Base-by-base conservation (phyloP, 1,284 basidiomycete genomes). In the Fereydounia khargensis region DNA sequence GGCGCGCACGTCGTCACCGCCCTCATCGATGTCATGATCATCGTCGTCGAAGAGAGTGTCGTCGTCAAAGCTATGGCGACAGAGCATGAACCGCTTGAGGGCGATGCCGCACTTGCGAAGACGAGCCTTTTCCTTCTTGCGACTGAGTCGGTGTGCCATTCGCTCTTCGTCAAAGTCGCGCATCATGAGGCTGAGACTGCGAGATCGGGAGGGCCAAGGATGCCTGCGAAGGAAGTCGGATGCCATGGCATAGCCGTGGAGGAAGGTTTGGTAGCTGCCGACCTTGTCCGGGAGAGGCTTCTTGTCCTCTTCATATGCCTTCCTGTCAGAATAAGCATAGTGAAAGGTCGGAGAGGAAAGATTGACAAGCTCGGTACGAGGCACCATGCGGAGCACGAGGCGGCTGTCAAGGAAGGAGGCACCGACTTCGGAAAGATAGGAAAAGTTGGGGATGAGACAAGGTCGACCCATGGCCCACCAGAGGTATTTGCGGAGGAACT, bases 181-280 rank as follows among this genome's bases (percentile, higher is more conserved):
- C 44, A 73, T 63, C 19, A 73, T 47, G 28, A 70, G 21, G 2
- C 42, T 44, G 28, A 63, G 55, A 9, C 84, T 78, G 20, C 89
- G 84, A 4, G 88, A 83, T 24, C 89, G 83, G 7, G 88, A 88
- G 2, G 91, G 91, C 85, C 86, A 90, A 2, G 91, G 89, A 70
- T 94, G 83, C 63, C 83, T 85, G 33, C 86, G 82, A 44, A 95
- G 80, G 62, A 91, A 92, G 47, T 88, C 86, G 4, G 88, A 88
- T 0, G 88, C 88, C 75, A 92, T 91, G 78, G 84, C 82, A 68
- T 83, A 94, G 13, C 90, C 90, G 54, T 87, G 82, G 64, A 92
- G 78, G 76, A 94, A 94, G 45, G 84, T 84, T 70, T 95, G 90
- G 82, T 91, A 86, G 65, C 87, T 89, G 1, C 91, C 91, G 32